phyloP scores from a whole-genome alignment of 2,329 filamentous ascomycete species.

The Phyllosticta capitalensis region DNA sequence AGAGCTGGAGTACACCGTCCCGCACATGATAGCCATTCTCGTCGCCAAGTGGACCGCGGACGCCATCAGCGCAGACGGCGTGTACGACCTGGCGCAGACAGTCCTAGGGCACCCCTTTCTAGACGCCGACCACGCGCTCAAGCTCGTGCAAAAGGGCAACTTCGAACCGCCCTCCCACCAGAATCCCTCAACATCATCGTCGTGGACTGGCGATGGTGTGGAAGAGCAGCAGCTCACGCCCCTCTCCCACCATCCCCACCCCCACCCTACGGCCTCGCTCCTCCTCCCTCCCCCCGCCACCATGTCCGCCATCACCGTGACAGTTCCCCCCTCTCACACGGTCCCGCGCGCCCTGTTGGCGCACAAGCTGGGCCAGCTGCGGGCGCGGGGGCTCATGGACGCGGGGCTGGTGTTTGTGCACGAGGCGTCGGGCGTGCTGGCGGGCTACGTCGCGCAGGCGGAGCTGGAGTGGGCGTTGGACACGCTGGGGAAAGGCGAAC shows the following conservation, averaged over 20 bases:
- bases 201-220: background rate
- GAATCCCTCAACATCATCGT: too few species aligned
- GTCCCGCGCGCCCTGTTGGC: conserved; percentile 34
- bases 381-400: conserved; percentile 45
- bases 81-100: conserved; percentile 52
- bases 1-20: conserved; percentile 47
- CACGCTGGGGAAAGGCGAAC: conserved; percentile 19
- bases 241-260: too few species aligned
- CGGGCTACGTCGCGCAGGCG: conserved; percentile 46
- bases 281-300: conserved; percentile 45
- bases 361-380: conserved; percentile 39
- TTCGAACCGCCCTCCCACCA: too few species aligned
- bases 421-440: conserved; percentile 31
- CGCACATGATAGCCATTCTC: conserved; percentile 51
- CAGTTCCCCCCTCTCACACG: conserved; percentile 35
- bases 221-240: conserved; percentile 18
- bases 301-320: conserved; percentile 47
- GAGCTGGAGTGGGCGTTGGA: conserved; percentile 43
- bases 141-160: conserved; percentile 26
- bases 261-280: conserved; percentile 30
- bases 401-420: conserved; percentile 49
- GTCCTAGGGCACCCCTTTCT: conserved; percentile 51
- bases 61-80: conserved; percentile 41
- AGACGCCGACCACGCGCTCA: conserved; percentile 41
- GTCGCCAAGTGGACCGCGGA: conserved; percentile 52